phyloP scores from a whole-genome alignment of 2,329 filamentous ascomycete species.

The Fusarium virguliforme region DNA sequence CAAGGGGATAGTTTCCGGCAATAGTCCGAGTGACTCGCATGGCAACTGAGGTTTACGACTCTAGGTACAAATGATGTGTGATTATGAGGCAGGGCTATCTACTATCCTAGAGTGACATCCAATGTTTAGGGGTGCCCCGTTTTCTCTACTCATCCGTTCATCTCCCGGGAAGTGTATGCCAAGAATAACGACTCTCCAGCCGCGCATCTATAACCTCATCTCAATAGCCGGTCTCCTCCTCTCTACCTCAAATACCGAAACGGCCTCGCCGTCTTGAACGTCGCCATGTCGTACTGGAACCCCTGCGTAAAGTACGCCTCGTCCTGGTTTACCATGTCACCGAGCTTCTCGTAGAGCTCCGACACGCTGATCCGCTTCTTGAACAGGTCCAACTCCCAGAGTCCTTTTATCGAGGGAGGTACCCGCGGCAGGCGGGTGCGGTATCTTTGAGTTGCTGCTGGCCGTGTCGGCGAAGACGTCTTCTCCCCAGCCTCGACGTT shows the following conservation, averaged over 20 bases:
- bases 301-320: neutral
- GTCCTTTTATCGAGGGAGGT: neutral
- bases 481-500: neutral
- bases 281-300: conserved; percentile 1
- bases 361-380: conserved; percentile 2
- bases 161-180: neutral
- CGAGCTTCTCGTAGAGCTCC: neutral
- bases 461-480: too few species aligned
- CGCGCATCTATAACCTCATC: neutral
- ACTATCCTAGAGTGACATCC: neutral
- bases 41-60: neutral
- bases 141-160: neutral
- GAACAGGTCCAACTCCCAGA: neutral
- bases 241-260: neutral
- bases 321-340: neutral
- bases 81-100: neutral
- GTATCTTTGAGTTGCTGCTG: neutral
- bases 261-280: conserved; percentile 3
- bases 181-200: neutral
- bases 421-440: neutral
- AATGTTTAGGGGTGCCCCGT: neutral
- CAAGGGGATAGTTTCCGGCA: neutral
- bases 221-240: neutral
- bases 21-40: neutral
- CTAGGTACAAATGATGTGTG: neutral